Evolutionary conservation across 164 flowering plant genomes (phyloP), one percentile per base, ranked within the genome.

Genomic region (Tinospora cordifolia): DNA sequence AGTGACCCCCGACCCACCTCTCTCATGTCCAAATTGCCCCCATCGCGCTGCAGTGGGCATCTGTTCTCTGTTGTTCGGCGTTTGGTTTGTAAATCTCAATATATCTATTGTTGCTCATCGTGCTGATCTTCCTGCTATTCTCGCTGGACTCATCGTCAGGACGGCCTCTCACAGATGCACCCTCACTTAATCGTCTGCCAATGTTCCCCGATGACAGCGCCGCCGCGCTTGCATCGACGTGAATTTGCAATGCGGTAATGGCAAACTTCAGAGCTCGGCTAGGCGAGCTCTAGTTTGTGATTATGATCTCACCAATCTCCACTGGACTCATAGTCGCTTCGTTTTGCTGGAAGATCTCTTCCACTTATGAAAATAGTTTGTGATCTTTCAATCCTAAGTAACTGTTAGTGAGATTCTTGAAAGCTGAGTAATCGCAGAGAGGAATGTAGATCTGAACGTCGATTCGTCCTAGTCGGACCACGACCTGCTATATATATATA

Each of bases 311-410:
- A 0, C 96, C 87, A 69, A 92, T 84, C 77, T 92, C 92, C 2
- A 95, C 96, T 40, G 86, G 94, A 19, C 87, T 86, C 62, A 90
- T 36, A 19, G 83, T 81, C 62, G 83, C 83, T 0, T 90, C 90
- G 68, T 21, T 19, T 0, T 60, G 72, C 30, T 85, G 90, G 65
- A 92, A 86, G 7, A 83, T 79, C 78, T 90, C 95, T 64, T 92
- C 92, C 14, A 92, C 90, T 62, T 88, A 90, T 0, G 88, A 82
- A 69, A 92, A 92, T 17, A 90, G 85, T 75, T 86, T 90, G 78
- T 92, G 98, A 30, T 90, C 98, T 71, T 87, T 92, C 15, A 90
- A 51, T n/a, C 96, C 98, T 54, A 92, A 75, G 71, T 90, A 86
- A 69, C 81, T 90, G 24, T 26, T 81, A 0, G 98, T 93, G 12